Evolutionary conservation across 352 stramenopile genomes (phyloP).

Genomic region (Peronospora tabacina): DNA sequence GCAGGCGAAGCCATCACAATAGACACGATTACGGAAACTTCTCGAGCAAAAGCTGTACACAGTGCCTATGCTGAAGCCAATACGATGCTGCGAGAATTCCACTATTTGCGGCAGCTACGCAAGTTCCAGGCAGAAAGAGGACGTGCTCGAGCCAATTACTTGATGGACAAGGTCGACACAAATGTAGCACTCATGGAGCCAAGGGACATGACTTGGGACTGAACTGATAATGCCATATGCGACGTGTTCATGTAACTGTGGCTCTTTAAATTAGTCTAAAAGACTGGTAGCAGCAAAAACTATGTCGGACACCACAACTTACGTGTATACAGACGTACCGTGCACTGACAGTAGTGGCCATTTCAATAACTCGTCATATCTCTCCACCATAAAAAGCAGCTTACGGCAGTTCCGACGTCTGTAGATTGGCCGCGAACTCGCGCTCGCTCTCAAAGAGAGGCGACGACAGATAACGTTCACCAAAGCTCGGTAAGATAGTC

Average conservation of each 20-base stretch:
- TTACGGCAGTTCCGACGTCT: constrained; percentile 31
- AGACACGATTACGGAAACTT: constrained; percentile 22
- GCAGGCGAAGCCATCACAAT: constrained; percentile 21
- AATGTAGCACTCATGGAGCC: constrained; percentile 14
- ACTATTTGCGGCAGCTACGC: constrained; percentile 67
- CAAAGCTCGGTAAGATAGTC: constrained; percentile 86
- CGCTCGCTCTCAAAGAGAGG: constrained; percentile 74
- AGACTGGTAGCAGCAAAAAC: background rate
- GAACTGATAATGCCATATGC: background rate
- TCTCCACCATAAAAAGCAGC: background rate
- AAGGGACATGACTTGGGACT: constrained; percentile 2
- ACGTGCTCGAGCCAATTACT: constrained; percentile 35
- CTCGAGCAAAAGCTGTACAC: constrained; percentile 13
- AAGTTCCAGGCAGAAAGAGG: constrained; percentile 62
- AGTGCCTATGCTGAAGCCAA: constrained; percentile 46
- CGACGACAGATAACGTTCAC: constrained; percentile 83
- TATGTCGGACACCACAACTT: background rate
- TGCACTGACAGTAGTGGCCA: background rate
- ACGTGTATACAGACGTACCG: constrained; percentile 17
- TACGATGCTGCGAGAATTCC: constrained; percentile 55
- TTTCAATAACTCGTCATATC: background rate
- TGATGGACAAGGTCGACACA: constrained; percentile 5
- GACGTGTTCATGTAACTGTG: background rate
- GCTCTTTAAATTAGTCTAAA: background rate
- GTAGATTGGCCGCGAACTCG: constrained; percentile 57